These are phyloP conservation scores for Isabelozyma pseudorhagii DNA, from an alignment of 805 yeast genomes.

Conservation along the genomic window DNA sequence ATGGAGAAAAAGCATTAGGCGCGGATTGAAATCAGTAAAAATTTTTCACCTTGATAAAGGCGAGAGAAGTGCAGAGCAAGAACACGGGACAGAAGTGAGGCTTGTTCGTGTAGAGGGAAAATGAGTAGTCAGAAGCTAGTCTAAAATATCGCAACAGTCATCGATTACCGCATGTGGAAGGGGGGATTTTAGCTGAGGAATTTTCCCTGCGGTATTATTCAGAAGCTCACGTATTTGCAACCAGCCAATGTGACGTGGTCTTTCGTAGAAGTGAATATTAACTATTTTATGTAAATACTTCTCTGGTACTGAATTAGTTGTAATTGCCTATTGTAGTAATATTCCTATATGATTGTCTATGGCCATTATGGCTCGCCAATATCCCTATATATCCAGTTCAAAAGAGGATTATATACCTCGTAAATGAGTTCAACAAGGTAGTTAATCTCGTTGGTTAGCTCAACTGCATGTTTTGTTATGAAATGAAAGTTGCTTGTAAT, in stretches of 20 bases:
- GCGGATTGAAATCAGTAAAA: slow-evolving; percentile 36
- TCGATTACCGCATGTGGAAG: no score
- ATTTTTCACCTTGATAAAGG: slow-evolving; percentile 1
- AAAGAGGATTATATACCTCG: slow-evolving; percentile 18
- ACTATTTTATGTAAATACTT: no score
- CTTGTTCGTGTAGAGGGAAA: no score
- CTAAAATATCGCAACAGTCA: no score
- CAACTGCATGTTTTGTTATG: background rate
- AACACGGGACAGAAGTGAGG: background rate
- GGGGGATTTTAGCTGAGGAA: no score
- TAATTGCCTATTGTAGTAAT: background rate
- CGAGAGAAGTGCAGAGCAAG: slow-evolving; percentile 1
- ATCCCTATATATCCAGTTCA: slow-evolving; percentile 27
- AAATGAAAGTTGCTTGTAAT: background rate
- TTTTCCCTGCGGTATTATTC: no score
- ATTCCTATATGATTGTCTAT: background rate
- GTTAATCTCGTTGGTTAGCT: background rate
- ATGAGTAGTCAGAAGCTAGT: no score
- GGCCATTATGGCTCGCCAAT: slow-evolving; percentile 9
- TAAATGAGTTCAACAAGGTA: slow-evolving; percentile 8
- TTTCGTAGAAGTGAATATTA: no score
- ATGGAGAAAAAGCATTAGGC: slow-evolving; percentile 19
- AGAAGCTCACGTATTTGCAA: no score
- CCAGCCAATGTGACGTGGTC: no score
- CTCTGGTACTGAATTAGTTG: no score